Percentiles rank a stretch among this genome's conserved stretches.
phyloP scores from a whole-genome alignment of 2,329 filamentous ascomycete genomes.

The Shiraia sp. region DNA sequence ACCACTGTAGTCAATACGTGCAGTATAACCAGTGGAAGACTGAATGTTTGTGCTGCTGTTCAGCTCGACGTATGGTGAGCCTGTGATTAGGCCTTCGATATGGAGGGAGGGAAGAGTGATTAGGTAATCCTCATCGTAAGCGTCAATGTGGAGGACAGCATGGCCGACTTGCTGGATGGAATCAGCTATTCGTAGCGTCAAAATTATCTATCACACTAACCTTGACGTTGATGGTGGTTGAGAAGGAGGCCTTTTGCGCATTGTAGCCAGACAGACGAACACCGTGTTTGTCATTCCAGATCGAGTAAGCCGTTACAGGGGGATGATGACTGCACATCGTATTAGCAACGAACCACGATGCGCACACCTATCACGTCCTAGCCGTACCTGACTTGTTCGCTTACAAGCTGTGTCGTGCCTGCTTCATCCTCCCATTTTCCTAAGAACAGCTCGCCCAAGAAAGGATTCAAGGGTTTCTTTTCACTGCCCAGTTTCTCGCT shows the following conservation, averaged over 20 bases:
- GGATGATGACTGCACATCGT: conserved; percentile 71
- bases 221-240: conserved; percentile 90
- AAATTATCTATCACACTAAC: conserved; percentile 13
- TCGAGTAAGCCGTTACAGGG: conserved; percentile 90
- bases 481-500: conserved; percentile 86
- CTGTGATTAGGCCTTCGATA: conserved; percentile 89
- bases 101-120: conserved; percentile 91
- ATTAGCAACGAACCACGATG: conserved; percentile 9
- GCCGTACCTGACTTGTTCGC: conserved; percentile 82
- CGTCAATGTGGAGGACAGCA: conserved; percentile 76
- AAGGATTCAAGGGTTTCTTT: conserved; percentile 97
- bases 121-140: conserved; percentile 72
- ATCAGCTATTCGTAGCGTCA: conserved; percentile 3
- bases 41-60: conserved; percentile 83
- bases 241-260: conserved; percentile 93
- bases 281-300: conserved; percentile 82
- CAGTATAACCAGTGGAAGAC: conserved; percentile 82
- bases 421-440: conserved; percentile 84
- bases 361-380: neutral
- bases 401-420: conserved; percentile 83
- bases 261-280: conserved; percentile 83
- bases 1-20: conserved; percentile 90
- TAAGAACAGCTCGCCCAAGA: conserved; percentile 91
- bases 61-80: conserved; percentile 86
- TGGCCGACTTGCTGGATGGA: conserved; percentile 74